phyloP scores from a whole-genome alignment of 2,329 filamentous ascomycete genomes.

The Colletotrichum ledebouriae region DNA sequence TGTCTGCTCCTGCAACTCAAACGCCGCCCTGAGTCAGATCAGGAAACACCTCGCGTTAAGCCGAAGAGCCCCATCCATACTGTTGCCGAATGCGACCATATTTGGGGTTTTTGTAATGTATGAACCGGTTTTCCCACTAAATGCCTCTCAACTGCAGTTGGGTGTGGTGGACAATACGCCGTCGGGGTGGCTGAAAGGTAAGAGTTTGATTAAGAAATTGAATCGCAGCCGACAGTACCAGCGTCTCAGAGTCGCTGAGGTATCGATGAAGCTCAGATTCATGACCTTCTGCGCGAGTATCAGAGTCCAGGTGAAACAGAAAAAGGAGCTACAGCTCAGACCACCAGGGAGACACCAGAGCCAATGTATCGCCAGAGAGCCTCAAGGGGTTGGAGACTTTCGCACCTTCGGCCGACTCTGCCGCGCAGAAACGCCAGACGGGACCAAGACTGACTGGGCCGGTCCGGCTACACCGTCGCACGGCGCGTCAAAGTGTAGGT shows the following conservation, averaged over 20 bases:
- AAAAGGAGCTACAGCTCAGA: constrained; percentile 5
- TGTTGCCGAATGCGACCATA: constrained; percentile 20
- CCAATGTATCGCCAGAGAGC: constrained; percentile 6
- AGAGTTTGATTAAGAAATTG: constrained; percentile 4
- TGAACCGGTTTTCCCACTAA: constrained; percentile 5
- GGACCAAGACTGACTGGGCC: constrained; percentile 12
- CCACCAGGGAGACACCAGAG: constrained; percentile 7
- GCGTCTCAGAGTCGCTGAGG: constrained; percentile 22
- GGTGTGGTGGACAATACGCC: not conserved
- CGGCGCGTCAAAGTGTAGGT: constrained; percentile 38
- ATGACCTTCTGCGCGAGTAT: constrained; percentile 19
- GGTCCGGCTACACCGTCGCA: constrained; percentile 18
- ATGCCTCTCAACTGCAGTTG: not conserved
- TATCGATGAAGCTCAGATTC: not conserved
- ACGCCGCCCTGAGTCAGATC: not conserved
- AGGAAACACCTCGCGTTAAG: constrained; percentile 11
- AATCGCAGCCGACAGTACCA: constrained; percentile 15
- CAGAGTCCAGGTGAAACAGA: constrained; percentile 38
- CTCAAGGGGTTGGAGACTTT: constrained; percentile 1
- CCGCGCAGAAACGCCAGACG: constrained; percentile 31
- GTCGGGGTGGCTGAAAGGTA: constrained; percentile 23
- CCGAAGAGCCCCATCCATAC: constrained; percentile 4
- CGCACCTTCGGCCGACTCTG: constrained; percentile 28
- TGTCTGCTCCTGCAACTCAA: constrained; percentile 3
- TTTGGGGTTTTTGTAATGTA: constrained; percentile 17